Evolutionary conservation across 352 stramenopile genomes (phyloP), one percentile per base, ranked within the genome.

Genomic region (Phytophthora megakarya): DNA sequence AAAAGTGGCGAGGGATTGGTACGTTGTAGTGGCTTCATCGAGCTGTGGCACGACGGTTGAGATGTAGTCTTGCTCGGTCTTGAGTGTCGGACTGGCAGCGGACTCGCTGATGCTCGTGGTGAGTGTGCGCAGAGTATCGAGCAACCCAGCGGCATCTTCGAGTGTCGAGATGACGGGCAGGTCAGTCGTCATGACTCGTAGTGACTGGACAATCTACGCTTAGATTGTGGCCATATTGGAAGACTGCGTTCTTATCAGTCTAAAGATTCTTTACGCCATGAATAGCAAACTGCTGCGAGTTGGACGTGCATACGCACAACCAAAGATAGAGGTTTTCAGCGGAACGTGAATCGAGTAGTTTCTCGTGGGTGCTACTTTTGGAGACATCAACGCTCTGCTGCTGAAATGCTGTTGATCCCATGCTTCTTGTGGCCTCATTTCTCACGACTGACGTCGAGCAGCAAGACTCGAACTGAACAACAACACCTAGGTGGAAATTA

Each of bases 1-100:
- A 30, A 88, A 92, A 2, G 61, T 53, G 12, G 81, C 81, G 8
- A 94, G 70, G 3, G 73, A 54, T 49, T 91, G 83, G 56, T 92
- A 92, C 55, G 81, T 79, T 26, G 45, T 21, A 0, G 81, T 86
- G 8, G 81, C 81, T 21, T 84, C 75, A 33, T 90, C 70, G 28
- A 92, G 63, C 50, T 80, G 71, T 1, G 81, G 80, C 0, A 73
- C 71, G 12, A 93, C 80, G 9, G 42, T 32, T 3, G 47, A 44
- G 6, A 78, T 61, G 39, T 87, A 93, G 64, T 90, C 76, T 40
- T 84, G 67, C 61, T 93, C 84, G 7, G 50, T 65, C 28, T 70
- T 74, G 23, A 93, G 68, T 19, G 46, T 56, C 2, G 80, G 54
- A 49, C 61, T 84, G 9, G 76, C 40, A 10, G 85, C 68, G 11